Percentiles rank a stretch among this genome's conserved stretches.
Conservation (phyloP, 2,329 filamentous ascomycete species). For the Fusarium circinatum region DNA sequence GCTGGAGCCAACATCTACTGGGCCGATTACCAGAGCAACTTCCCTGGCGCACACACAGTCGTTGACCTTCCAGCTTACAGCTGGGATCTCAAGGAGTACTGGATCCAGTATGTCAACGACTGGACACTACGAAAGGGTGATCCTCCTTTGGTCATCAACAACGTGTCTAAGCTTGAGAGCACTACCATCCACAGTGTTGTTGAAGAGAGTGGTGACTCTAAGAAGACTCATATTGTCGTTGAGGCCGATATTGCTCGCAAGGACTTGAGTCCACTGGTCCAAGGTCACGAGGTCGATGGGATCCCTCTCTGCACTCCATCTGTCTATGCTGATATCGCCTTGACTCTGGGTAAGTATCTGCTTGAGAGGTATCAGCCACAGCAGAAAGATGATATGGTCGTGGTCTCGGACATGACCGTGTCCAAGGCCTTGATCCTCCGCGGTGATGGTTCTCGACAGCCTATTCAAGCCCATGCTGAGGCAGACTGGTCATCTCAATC, state of each 20-base stretch:
- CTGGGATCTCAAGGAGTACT: conserved; percentile 80
- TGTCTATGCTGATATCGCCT: conserved; percentile 34
- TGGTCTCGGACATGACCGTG: conserved; percentile 37
- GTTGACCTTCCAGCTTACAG: conserved; percentile 74
- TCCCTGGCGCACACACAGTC: conserved; percentile 47
- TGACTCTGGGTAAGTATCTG: conserved; percentile 28
- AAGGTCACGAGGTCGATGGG: conserved; percentile 35
- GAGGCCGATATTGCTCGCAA: conserved; percentile 35
- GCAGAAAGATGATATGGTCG: conserved; percentile 21
- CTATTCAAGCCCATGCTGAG: conserved; percentile 30
- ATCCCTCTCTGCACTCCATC: conserved; percentile 35
- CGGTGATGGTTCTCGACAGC: conserved; percentile 3
- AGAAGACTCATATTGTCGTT: conserved; percentile 23
- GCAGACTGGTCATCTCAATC: conserved; percentile 26
- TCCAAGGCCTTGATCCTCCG: conserved; percentile 31
- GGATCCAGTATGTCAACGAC: conserved; percentile 72
- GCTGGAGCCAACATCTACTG: conserved; percentile 28
- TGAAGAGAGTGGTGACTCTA: conserved; percentile 27
- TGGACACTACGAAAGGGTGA: conserved; percentile 74
- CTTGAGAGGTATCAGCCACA: conserved; percentile 19
- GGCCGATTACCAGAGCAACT: conserved; percentile 46
- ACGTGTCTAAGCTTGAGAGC: conserved; percentile 17
- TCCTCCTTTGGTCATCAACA: conserved; percentile 29
- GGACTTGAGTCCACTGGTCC: conserved; percentile 28
- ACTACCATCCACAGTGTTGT: conserved; percentile 31